A percentile compares a stretch with the other conserved stretches of the same genome.
Evolutionary conservation across 495 filamentous ascomycete genomes (phyloP).

Genomic region (Penicillium mononematosum): DNA sequence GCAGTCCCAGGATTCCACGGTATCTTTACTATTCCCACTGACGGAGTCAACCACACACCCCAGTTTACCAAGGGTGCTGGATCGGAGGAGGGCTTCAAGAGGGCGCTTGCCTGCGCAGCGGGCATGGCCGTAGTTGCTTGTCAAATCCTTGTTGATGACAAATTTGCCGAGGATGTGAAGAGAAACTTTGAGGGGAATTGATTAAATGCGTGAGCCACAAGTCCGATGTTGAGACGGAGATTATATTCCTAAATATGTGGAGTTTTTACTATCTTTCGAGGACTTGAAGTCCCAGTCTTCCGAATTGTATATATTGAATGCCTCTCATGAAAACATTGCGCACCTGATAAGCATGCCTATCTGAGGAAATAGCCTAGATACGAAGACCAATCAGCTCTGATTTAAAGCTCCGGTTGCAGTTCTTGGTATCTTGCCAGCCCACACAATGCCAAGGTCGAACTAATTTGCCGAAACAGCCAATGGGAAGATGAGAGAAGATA

Average conservation of each 20-base stretch:
- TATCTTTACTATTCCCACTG: conserved; percentile 51
- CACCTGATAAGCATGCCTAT: neutral
- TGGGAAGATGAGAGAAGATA: conserved; percentile 1
- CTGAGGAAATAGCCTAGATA: conserved; percentile 8
- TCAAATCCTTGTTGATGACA: conserved; percentile 47
- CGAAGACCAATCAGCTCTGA: neutral
- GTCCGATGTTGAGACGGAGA: neutral
- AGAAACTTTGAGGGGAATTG: conserved; percentile 25
- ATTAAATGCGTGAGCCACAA: neutral
- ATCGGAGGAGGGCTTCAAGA: conserved; percentile 46
- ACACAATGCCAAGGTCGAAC: conserved; percentile 14
- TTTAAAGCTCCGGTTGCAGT: neutral
- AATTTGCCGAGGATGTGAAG: conserved; percentile 34
- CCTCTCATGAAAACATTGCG: neutral
- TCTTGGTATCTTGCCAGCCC: neutral
- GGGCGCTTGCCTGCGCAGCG: conserved; percentile 50
- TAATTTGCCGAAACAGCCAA: conserved; percentile 32
- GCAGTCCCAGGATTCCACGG: conserved; percentile 59
- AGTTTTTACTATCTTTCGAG: neutral
- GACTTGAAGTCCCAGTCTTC: neutral
- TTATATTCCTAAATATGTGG: no score
- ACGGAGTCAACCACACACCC: conserved; percentile 56
- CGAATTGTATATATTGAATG: neutral
- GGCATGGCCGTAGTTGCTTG: conserved; percentile 59
- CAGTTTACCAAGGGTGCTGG: conserved; percentile 54